phyloP scores from a whole-genome alignment of 305 asterid genomes.

The Fraxinus latifolia region DNA sequence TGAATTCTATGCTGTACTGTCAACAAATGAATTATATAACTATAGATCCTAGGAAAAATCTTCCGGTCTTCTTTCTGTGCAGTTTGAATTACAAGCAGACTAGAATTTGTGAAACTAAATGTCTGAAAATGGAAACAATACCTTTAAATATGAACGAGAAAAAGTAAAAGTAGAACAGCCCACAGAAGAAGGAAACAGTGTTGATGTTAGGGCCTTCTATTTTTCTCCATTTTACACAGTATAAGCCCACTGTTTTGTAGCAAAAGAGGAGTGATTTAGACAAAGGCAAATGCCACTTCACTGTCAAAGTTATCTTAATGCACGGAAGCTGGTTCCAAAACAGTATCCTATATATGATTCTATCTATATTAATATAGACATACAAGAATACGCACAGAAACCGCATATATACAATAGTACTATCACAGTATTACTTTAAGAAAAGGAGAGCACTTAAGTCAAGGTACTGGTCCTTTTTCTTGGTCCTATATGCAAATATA shows the following conservation, averaged over 20 bases:
- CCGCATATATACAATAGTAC: slow-evolving; percentile 16
- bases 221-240: slow-evolving; percentile 19
- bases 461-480: slow-evolving; percentile 45
- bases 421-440: slow-evolving; percentile 23
- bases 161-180: slow-evolving; percentile 5
- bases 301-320: background rate
- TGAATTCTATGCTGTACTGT: background rate
- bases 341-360: slow-evolving; percentile 19
- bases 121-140: slow-evolving; percentile 28
- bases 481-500: slow-evolving; percentile 35
- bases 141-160: slow-evolving; percentile 9
- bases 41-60: background rate
- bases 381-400: slow-evolving; percentile 15
- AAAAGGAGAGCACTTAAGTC: slow-evolving; percentile 64
- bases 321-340: background rate
- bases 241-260: background rate
- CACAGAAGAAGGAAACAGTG: slow-evolving; percentile 5
- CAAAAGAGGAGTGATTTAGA: slow-evolving; percentile 14
- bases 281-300: slow-evolving; percentile 14
- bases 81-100: background rate
- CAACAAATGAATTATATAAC: background rate
- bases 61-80: background rate
- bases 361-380: slow-evolving; percentile 13
- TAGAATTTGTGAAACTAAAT: background rate
- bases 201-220: slow-evolving; percentile 20